Evolutionary conservation across 140 eudicot genomes (phyloP).

Genomic region (Oenanthe javanica): DNA sequence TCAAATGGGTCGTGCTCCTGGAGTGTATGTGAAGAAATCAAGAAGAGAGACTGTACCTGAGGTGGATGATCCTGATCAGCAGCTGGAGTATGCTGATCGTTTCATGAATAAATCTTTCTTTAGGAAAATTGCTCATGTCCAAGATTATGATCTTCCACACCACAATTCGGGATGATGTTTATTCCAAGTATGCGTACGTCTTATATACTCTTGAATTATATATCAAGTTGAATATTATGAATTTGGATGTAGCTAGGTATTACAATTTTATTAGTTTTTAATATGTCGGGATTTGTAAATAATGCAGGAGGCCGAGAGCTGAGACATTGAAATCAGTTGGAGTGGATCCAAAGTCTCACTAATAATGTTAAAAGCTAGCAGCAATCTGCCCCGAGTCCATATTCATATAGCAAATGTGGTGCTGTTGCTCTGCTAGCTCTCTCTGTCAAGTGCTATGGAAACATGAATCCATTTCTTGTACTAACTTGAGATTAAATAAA

Average conservation of each 20-base stretch:
- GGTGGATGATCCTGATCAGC: conserved; percentile 75
- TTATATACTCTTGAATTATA: background rate
- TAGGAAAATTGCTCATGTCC: conserved; percentile 71
- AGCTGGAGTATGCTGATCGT: conserved; percentile 38
- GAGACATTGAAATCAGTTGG: conserved; percentile 64
- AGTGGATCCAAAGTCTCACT: conserved; percentile 32
- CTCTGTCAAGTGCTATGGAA: background rate
- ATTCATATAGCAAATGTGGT: background rate
- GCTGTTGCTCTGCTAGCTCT: background rate
- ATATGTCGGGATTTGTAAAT: background rate
- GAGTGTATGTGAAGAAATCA: conserved; percentile 61
- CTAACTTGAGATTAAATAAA: too few relatives aligned
- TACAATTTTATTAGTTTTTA: background rate
- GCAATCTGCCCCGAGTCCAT: background rate
- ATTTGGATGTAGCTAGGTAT: background rate
- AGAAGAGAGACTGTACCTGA: conserved; percentile 65
- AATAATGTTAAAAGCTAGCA: background rate
- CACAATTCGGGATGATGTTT: conserved; percentile 33
- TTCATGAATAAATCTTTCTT: conserved; percentile 64
- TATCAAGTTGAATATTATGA: too few relatives aligned
- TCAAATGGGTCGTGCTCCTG: conserved; percentile 41
- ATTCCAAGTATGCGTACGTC: conserved; percentile 9
- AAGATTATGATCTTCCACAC: conserved; percentile 16
- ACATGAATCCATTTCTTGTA: background rate
- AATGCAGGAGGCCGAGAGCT: conserved; percentile 25